These are phyloP conservation scores for Trichoderma sp. DNA, from an alignment of 2,329 filamentous ascomycete genomes.

Conservation along the genomic window DNA sequence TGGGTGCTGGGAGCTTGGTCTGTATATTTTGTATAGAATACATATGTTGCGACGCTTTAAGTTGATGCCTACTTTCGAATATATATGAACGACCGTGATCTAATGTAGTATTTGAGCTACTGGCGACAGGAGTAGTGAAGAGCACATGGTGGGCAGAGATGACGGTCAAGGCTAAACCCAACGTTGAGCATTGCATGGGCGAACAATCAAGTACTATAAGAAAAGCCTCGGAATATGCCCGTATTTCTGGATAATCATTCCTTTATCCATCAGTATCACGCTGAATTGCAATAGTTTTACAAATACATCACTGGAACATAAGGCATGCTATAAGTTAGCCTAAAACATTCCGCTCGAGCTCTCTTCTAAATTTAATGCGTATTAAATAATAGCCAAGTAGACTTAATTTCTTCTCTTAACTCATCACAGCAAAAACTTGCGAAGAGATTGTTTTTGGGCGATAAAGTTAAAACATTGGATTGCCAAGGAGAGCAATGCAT, in stretches of 20 bases:
- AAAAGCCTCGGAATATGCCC: neutral
- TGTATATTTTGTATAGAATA: neutral
- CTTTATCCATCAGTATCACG: neutral
- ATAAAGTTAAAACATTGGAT: too few species aligned
- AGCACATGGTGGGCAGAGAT: neutral
- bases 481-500: neutral
- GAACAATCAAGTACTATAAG: rapidly evolving
- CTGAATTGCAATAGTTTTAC: neutral
- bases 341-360: neutral
- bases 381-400: too few species aligned
- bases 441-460: neutral
- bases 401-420: neutral
- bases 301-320: neutral
- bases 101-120: neutral
- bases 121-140: neutral
- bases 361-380: neutral
- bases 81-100: neutral
- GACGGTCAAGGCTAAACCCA: neutral
- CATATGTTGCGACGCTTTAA: neutral
- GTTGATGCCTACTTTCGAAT: neutral
- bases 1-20: neutral
- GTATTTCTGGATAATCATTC: neutral
- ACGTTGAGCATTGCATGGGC: neutral
- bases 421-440: neutral
- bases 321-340: too few species aligned